Evolutionary conservation across 139 green algal species (phyloP), one percentile per base, ranked within the genome.

Genomic region (Mychonastes homosphaera): DNA sequence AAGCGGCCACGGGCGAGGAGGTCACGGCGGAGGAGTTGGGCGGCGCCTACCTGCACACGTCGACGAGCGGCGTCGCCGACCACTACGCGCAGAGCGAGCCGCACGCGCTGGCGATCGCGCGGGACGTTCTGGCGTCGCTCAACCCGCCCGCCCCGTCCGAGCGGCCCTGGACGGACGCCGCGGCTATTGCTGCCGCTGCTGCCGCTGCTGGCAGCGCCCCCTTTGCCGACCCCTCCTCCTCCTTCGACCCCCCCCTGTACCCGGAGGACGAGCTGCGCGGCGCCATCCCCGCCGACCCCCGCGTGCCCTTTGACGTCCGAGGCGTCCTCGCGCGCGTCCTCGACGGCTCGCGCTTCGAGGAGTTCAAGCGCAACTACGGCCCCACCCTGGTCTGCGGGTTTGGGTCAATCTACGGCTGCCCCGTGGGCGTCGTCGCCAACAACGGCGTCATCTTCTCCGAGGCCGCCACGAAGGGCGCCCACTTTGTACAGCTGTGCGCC

Each of bases 281-380:
- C 16, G 59, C 82, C 18, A 72, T 87, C 7, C 84, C 84, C 9
- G 9, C 56, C 1, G 79, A 93, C 61, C 63, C 72, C 5, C 64
- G 79, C 6, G 69, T 75, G 43, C 62, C 69, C 6, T 94, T 67
- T 34, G 87, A 95, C 54, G 74, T 90, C 47, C 71, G 85, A 16
- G 67, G 66, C 10, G 71, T 95, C 33, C 67, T 95, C 40, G 76
- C 79, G 0, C 72, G 83, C 18, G 18, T 96, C 26, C 58, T 93
- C 57, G 89, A 96, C 66, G 88, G 89, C 46, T 82, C 67, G 26
- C 35, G 75, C 6, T 90, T 96, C 65, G 73, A 93, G 27, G 87
- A 95, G 69, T 97, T 96, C 70, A 97, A 97, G 67, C 63, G 66
- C 36, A 75, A 80, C 53, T 97, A 94, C 44, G 89, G 89, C 21